Evolutionary conservation across 179 eudicot species (phyloP).

Genomic region (Silene noctiflora): DNA sequence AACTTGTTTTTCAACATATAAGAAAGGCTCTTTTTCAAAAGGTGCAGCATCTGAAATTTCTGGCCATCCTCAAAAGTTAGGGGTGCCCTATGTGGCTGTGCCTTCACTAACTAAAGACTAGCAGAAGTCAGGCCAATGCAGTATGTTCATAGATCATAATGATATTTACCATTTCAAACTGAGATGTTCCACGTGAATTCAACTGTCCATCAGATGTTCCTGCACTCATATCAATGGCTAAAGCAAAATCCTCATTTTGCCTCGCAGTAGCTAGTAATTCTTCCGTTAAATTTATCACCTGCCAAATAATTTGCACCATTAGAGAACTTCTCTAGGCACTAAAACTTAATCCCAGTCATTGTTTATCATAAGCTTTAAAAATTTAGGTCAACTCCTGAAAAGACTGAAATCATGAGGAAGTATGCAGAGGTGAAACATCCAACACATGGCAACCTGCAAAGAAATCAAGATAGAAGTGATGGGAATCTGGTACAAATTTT

Average conservation of each 20-base stretch:
- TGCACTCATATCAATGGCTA: conserved; percentile 38
- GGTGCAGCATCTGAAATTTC: not conserved
- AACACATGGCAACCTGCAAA: conserved; percentile 86
- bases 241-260: conserved; percentile 57
- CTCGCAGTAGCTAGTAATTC: conserved; percentile 86
- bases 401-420: conserved; percentile 71
- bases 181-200: conserved; percentile 29
- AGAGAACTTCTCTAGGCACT: conserved; percentile 8
- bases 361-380: conserved; percentile 49
- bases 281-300: conserved; percentile 93
- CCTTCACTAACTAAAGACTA: not conserved
- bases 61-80: not conserved
- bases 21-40: not conserved
- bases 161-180: conserved; percentile 40
- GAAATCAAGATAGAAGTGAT: conserved; percentile 79
- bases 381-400: conserved; percentile 61
- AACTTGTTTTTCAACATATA: not conserved
- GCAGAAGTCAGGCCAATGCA: not conserved
- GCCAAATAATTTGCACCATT: conserved; percentile 20
- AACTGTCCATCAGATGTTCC: conserved; percentile 43
- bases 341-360: conserved; percentile 19
- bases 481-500: conserved; percentile 56
- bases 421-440: conserved; percentile 60
- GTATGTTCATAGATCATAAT: not conserved
- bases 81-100: not conserved